Conservation (phyloP, 345 rosid species). For the Eucalyptus decipiens region DNA sequence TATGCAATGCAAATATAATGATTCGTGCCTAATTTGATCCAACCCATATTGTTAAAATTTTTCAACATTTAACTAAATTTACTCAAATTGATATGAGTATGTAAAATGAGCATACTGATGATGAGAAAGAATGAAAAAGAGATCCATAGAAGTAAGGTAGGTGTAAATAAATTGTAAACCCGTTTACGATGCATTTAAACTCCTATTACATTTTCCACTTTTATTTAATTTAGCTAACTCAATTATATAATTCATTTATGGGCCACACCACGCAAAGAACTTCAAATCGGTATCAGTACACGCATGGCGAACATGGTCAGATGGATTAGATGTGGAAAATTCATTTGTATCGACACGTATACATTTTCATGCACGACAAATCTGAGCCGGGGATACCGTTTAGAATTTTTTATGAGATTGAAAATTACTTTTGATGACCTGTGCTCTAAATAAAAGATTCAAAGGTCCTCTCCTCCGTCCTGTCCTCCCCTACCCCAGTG, state of each 20-base stretch:
- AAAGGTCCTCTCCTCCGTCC: background rate
- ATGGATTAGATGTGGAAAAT: background rate
- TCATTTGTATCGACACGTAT: background rate
- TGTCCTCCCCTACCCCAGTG: background rate
- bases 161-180: no score
- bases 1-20: no score
- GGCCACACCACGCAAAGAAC: background rate
- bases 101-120: no score
- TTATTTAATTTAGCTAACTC: no score
- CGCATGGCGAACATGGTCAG: background rate
- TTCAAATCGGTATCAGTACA: background rate
- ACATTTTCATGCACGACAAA: background rate
- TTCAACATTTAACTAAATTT: no score
- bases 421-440: background rate
- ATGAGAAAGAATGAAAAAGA: no score
- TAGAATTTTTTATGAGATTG: background rate
- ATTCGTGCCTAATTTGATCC: rapidly evolving
- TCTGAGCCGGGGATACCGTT: background rate
- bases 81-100: no score
- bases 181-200: no score
- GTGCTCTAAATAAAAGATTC: background rate
- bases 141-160: no score
- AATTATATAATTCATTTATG: no score
- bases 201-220: no score
- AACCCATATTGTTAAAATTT: rapidly evolving